phyloP scores from a whole-genome alignment of 768 basidiomycete genomes.

The Heimioporus sp. region DNA sequence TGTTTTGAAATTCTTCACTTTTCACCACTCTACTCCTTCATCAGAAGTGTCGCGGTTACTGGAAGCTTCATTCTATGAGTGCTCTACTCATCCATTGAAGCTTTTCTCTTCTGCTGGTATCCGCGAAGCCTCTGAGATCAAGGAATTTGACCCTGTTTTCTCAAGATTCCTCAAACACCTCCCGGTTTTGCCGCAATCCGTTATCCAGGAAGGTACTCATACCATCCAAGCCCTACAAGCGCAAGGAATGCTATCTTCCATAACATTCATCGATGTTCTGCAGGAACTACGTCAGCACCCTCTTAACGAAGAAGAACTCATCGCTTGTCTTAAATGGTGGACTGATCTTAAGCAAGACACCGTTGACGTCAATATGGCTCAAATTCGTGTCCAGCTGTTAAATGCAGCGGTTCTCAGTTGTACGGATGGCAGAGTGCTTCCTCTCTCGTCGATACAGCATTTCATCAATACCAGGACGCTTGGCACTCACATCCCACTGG shows the following conservation, averaged over 20 bases:
- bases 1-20: slow-evolving; percentile 86
- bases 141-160: slow-evolving; percentile 71
- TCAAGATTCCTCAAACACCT: slow-evolving; percentile 73
- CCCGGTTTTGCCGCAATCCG: slow-evolving; percentile 65
- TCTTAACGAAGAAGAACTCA: slow-evolving; percentile 67
- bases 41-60: slow-evolving; percentile 68
- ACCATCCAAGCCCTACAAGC: slow-evolving; percentile 63
- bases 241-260: slow-evolving; percentile 64
- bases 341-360: slow-evolving; percentile 39
- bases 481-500: slow-evolving; percentile 58
- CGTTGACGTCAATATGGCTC: slow-evolving; percentile 35
- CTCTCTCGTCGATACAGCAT: slow-evolving; percentile 65
- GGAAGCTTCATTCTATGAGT: slow-evolving; percentile 77
- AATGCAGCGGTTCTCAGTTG: slow-evolving; percentile 62
- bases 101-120: slow-evolving; percentile 79
- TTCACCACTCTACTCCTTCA: slow-evolving; percentile 84
- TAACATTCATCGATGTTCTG: slow-evolving; percentile 82
- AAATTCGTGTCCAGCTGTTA: slow-evolving; percentile 60
- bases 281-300: slow-evolving; percentile 70
- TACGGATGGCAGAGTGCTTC: slow-evolving; percentile 55
- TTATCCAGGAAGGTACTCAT: slow-evolving; percentile 51
- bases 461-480: slow-evolving; percentile 66
- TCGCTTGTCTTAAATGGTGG: slow-evolving; percentile 92
- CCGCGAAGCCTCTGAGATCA: slow-evolving; percentile 59
- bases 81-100: slow-evolving; percentile 53